Evolutionary conservation across 2,329 filamentous ascomycete species (phyloP).

Genomic region (Ceratocystis colombiana): DNA sequence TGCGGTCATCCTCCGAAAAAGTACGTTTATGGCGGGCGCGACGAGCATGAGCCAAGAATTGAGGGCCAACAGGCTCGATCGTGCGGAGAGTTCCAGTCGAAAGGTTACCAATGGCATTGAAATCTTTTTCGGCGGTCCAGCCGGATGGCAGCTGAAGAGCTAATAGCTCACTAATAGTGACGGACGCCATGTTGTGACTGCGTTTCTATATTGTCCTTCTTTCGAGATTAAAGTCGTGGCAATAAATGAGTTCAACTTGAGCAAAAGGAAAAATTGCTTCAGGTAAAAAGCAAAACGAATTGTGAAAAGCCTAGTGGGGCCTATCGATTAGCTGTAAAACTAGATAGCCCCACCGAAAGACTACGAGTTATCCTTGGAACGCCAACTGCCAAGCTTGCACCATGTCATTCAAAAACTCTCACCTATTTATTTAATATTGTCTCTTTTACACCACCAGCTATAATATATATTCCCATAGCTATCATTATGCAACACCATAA

Average conservation of each 20-base stretch:
- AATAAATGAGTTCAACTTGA: background rate
- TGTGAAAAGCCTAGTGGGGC: background rate
- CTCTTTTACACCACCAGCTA: too few relatives aligned
- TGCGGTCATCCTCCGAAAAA: slow-evolving; percentile 96
- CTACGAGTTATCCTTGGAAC: too few relatives aligned
- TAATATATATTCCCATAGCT: too few relatives aligned
- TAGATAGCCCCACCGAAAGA: background rate
- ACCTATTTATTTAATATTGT: background rate
- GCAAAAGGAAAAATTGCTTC: background rate
- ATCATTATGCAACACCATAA: too few relatives aligned
- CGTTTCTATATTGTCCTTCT: background rate
- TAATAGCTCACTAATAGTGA: slow-evolving; percentile 50
- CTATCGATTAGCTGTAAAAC: slow-evolving; percentile 7
- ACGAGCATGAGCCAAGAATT: slow-evolving; percentile 95
- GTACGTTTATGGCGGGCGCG: slow-evolving; percentile 93
- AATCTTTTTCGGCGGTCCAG: slow-evolving; percentile 84
- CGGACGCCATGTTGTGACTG: slow-evolving; percentile 49
- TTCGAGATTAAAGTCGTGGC: background rate
- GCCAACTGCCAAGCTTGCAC: too few relatives aligned
- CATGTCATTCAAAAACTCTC: background rate
- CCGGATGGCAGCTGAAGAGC: slow-evolving; percentile 67
- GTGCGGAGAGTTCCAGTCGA: slow-evolving; percentile 71
- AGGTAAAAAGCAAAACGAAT: background rate
- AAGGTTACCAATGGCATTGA: slow-evolving; percentile 71
- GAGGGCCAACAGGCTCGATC: slow-evolving; percentile 90